Evolutionary conservation across 257 asterid species (phyloP), one percentile per base, ranked within the genome.

Genomic region (Penstemon eatonii): DNA sequence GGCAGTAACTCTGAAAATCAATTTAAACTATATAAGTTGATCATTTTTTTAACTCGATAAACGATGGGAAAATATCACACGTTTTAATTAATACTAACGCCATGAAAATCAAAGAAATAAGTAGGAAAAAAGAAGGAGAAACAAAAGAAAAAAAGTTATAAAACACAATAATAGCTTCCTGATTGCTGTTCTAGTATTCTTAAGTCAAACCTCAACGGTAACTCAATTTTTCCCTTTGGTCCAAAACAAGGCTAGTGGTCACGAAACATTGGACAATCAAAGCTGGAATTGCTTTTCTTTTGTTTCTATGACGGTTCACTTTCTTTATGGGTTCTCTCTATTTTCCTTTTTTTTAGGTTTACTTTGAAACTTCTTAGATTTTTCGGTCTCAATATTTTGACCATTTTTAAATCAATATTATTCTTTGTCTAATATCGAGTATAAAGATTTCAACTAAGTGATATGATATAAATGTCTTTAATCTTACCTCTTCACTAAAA

Each of bases 231-330:
- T 33, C 38, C 7, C 49, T 5, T 41, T 7, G 47, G 78, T 66
- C 79, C 60, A 70, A 78, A 70, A 18, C 38, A 68, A 45, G 73
- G 74, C 74, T 50, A 65, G 37, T 11, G 38, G 43, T 54, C 37
- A 59, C 15, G 64, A 56, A 57, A 69, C 82, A 78, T 59, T 69
- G 46, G 65, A 44, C 67, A 47, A 13, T n/a, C n/a, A n/a, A n/a
- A n/a, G n/a, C n/a, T n/a, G 12, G 19, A 52, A 5, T 43, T 53
- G 10, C 56, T 42, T 73, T 69, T 43, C 62, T 44, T 70, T 66
- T 78, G 70, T 63, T 74, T 63, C 9, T 18, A 66, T 51, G 80
- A 74, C 74, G 15, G 70, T 78, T 74, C 79, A 54, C 66, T 44
- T 45, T 37, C 72, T 56, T 58, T 41, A 61, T 13, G 67, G 37